phyloP scores from a whole-genome alignment of 768 basidiomycete genomes.

The Phylloporus scabripes region DNA sequence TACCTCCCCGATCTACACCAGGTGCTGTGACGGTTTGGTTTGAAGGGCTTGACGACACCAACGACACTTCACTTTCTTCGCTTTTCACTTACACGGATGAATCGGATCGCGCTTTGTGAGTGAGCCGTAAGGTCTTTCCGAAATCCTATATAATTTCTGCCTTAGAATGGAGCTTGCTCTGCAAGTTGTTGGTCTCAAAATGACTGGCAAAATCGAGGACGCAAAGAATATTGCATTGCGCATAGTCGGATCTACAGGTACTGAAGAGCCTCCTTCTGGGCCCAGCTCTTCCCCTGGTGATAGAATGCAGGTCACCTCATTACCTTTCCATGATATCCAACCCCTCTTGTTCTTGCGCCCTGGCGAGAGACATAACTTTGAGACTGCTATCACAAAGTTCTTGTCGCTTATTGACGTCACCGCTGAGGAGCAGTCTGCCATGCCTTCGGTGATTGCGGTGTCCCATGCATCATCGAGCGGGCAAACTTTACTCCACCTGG shows the following conservation, averaged over 20 bases:
- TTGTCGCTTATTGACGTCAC: slow-evolving; percentile 71
- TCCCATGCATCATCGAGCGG: slow-evolving; percentile 67
- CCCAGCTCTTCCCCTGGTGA: slow-evolving; percentile 31
- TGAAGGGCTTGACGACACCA: slow-evolving; percentile 62
- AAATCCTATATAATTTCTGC: slow-evolving; percentile 12
- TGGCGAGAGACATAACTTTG: slow-evolving; percentile 59
- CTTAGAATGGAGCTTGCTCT: slow-evolving; percentile 90
- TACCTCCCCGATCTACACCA: slow-evolving; percentile 76
- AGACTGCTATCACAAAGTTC: slow-evolving; percentile 73
- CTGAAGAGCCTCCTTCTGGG: slow-evolving; percentile 39
- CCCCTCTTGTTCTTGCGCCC: slow-evolving; percentile 52
- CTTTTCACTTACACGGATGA: slow-evolving; percentile 91
- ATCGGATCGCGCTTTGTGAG: slow-evolving; percentile 82
- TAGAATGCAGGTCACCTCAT: slow-evolving; percentile 51
- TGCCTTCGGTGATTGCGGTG: slow-evolving; percentile 51
- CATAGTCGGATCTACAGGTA: slow-evolving; percentile 74
- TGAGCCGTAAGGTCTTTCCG: slow-evolving; percentile 15
- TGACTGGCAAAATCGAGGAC: slow-evolving; percentile 93
- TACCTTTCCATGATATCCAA: slow-evolving; percentile 47
- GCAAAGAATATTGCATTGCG: slow-evolving; percentile 91
- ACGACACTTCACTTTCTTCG: slow-evolving; percentile 47
- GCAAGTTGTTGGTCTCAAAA: slow-evolving; percentile 92
- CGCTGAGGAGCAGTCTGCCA: slow-evolving; percentile 36
- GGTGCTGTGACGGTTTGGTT: slow-evolving; percentile 92
- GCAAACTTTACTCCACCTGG: slow-evolving; percentile 87